These are phyloP conservation scores for Parmelia sp. DNA, from an alignment of 495 filamentous ascomycete genomes.

Conservation along the genomic window DNA sequence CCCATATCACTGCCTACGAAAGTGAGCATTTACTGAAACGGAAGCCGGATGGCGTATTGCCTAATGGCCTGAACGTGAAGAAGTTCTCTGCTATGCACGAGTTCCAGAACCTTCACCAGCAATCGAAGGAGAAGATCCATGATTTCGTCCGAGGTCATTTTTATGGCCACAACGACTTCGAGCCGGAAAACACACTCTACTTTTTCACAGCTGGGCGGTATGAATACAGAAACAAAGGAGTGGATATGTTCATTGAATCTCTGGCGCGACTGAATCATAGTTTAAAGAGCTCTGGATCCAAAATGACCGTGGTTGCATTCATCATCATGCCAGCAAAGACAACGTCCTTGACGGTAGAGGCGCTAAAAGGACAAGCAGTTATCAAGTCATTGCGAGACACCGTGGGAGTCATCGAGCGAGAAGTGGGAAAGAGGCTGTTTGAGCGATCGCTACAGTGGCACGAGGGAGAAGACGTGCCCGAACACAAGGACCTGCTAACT, in stretches of 20 bases:
- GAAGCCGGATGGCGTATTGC: constrained; percentile 92
- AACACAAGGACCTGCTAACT: constrained; percentile 90
- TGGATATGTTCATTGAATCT: constrained; percentile 98
- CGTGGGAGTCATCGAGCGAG: constrained; percentile 78
- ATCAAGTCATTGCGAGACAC: constrained; percentile 95
- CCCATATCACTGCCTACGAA: constrained; percentile 97
- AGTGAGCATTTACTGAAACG: constrained; percentile 95
- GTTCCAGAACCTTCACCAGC: constrained; percentile 96
- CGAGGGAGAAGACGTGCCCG: constrained; percentile 85
- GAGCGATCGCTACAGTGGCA: constrained; percentile 90
- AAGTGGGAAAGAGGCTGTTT: constrained; percentile 88
- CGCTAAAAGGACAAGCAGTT: constrained; percentile 91
- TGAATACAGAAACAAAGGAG: constrained; percentile 96
- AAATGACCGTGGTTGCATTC: constrained; percentile 95
- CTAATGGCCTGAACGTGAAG: constrained; percentile 96
- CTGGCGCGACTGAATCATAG: constrained; percentile 90
- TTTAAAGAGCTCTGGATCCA: constrained; percentile 76
- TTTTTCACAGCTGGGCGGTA: constrained; percentile 96
- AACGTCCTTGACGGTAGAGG: constrained; percentile 91
- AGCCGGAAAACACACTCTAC: constrained; percentile 94
- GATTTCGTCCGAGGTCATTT: constrained; percentile 98
- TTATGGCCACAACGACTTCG: constrained; percentile 96
- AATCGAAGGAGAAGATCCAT: constrained; percentile 93
- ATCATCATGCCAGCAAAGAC: constrained; percentile 99
- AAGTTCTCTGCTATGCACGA: constrained; percentile 99